Conservation (phyloP, 2,329 filamentous ascomycete species). For the Septoria petroselini region DNA sequence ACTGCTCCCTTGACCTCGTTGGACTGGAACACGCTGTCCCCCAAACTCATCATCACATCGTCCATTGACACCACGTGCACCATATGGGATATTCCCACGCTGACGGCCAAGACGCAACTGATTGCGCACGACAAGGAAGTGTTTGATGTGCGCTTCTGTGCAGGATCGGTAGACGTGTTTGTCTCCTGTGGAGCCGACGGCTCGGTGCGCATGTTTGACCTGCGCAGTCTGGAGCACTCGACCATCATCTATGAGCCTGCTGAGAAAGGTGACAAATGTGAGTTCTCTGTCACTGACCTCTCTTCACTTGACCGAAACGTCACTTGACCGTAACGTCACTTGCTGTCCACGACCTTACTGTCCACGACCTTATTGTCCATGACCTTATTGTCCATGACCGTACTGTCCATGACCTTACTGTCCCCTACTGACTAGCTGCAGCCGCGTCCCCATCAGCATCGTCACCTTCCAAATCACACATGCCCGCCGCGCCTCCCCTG, state of each 20-base stretch:
- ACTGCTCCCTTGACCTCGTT: slow-evolving; percentile 93
- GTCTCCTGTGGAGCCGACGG: slow-evolving; percentile 97
- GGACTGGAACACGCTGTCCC: slow-evolving; percentile 97
- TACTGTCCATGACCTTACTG: too few species aligned
- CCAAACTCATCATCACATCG: slow-evolving; percentile 95
- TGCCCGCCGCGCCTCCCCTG: slow-evolving; percentile 62
- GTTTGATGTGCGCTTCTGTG: slow-evolving; percentile 96
- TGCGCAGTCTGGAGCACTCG: slow-evolving; percentile 92
- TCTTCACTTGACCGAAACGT: too few species aligned
- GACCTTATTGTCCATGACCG: too few species aligned
- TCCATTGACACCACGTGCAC: slow-evolving; percentile 99
- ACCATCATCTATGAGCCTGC: slow-evolving; percentile 99
- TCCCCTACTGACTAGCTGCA: slow-evolving; percentile 5
- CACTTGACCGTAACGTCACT: too few species aligned
- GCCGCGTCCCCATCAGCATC: slow-evolving; percentile 50
- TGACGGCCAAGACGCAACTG: slow-evolving; percentile 95
- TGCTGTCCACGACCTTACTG: too few species aligned
- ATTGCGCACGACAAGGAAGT: slow-evolving; percentile 99
- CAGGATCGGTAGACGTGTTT: slow-evolving; percentile 97
- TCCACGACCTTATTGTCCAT: too few species aligned
- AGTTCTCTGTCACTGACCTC: too few species aligned
- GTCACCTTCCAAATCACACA: slow-evolving; percentile 73
- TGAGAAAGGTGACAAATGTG: slow-evolving; percentile 65
- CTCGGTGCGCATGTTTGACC: slow-evolving; percentile 97
- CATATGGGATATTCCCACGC: slow-evolving; percentile 97